phyloP scores from a whole-genome alignment of 371 early-diverging fungal genomes.

The Rhizopus sp. region DNA sequence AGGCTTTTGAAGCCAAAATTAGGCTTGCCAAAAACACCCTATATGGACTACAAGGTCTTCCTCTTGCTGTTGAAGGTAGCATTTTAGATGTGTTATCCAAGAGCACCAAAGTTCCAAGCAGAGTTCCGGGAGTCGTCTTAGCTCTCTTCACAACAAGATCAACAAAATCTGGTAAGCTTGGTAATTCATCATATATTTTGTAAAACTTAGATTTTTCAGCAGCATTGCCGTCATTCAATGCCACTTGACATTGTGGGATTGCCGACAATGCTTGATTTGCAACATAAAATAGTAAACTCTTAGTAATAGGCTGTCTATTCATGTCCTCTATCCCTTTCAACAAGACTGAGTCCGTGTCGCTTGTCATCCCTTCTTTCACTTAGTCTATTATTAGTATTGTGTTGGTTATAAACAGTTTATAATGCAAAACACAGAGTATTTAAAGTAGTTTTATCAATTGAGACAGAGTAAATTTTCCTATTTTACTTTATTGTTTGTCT shows the following conservation, averaged over 20 bases:
- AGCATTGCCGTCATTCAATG: neutral
- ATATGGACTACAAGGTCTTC: constrained; percentile 67
- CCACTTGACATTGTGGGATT: constrained; percentile 44
- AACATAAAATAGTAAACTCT: constrained; percentile 18
- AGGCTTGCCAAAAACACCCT: constrained; percentile 70
- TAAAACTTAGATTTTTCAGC: neutral
- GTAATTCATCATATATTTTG: constrained; percentile 3
- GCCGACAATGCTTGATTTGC: constrained; percentile 18
- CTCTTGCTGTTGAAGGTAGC: constrained; percentile 43
- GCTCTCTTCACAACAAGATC: constrained; percentile 54
- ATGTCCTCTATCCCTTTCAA: constrained; percentile 17
- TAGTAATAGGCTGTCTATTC: constrained; percentile 15
- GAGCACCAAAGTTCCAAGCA: constrained; percentile 62
- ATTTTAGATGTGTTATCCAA: constrained; percentile 52
- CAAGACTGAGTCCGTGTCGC: constrained; percentile 12
- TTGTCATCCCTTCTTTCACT: neutral
- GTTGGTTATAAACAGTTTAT: no score
- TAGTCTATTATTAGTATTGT: no score
- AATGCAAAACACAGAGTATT: no score
- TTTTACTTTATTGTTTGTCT: no score
- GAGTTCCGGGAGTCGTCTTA: constrained; percentile 56
- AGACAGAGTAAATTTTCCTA: no score
- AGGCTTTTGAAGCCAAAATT: constrained; percentile 69
- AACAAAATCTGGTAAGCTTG: constrained; percentile 12
- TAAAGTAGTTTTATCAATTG: no score